Base-by-base conservation (phyloP, 75 land plant genomes). In the Cunninghamia lanceolata region DNA sequence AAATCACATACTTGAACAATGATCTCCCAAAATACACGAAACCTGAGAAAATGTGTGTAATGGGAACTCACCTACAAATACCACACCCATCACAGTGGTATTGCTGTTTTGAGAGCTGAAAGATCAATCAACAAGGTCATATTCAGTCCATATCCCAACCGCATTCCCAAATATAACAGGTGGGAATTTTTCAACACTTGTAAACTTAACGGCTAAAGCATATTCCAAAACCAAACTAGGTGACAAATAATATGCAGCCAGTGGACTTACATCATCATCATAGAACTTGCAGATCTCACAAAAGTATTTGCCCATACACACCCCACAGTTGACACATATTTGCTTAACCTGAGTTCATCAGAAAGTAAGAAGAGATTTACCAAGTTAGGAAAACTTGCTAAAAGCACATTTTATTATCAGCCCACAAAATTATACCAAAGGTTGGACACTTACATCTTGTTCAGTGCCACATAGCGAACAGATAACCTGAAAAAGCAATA, bases 61-160 rank as follows among this genome's bases (percentile, higher is more conserved):
- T 39, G 17, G 11, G 59, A 52, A 34, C 39, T 46, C 14, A 94
- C 96, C 94, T 92, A 90, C 99, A 96, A 28, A 95, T 94, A 28
- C 96, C 96, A 86, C 99, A 97, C 45, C 89, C 85, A 85, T 93
- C 91, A 77, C 99, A 96, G 81, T 96, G 99, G 68, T 89, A 96
- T 32, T 96, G 98, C 63, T 92, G 85, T 87, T 97, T 97, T 38
- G 91, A 89, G n/a, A 88, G 85, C 98, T 96, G 89, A 81, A 87
- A 79, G 82, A 80, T 45, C 28, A 54, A 84, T 32, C 19, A 83
- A 50, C 54, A 46, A 83, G 83, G 40, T 47, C 38, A 83, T 45
- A 3, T 43, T 83, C 28, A 83, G 47, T 21, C 43, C 16, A 9
- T 34, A 32, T 39, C 25, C 74, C 16, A 17, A 88, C 15, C 28